These are phyloP conservation scores for Cryptosporidium parvum DNA, from an alignment of 169 alveolate species.

Conservation along the genomic window DNA sequence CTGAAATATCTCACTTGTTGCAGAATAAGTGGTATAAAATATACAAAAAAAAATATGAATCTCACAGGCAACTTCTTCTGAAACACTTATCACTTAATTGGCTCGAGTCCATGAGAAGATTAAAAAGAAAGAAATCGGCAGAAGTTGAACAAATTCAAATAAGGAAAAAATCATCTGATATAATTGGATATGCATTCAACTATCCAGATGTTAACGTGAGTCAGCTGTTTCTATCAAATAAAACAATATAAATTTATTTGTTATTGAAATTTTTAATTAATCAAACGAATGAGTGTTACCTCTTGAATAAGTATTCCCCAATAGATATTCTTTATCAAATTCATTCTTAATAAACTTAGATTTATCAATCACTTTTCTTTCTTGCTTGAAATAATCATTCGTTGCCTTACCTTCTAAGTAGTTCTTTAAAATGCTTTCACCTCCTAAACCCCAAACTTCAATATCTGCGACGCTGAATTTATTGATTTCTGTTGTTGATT, in stretches of 20 bases:
- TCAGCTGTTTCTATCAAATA: constrained; percentile 60
- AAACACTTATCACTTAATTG: constrained; percentile 44
- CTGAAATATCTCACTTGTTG: constrained; percentile 48
- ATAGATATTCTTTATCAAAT: constrained; percentile 61
- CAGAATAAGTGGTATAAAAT: constrained; percentile 59
- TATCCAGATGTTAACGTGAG: constrained; percentile 67
- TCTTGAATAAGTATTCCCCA: constrained; percentile 52
- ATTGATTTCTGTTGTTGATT: constrained; percentile 46
- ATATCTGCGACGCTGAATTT: constrained; percentile 61
- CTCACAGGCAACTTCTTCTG: constrained; percentile 41
- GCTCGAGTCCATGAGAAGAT: constrained; percentile 61
- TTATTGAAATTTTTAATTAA: neutral
- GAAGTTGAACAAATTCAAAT: constrained; percentile 30
- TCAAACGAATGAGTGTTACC: constrained; percentile 4
- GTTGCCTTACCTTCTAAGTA: constrained; percentile 63
- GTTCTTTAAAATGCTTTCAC: constrained; percentile 14
- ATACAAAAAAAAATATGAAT: constrained; percentile 56
- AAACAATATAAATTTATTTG: neutral
- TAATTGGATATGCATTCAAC: constrained; percentile 72
- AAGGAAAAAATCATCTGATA: constrained; percentile 61
- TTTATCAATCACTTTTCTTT: constrained; percentile 68
- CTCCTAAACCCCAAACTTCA: constrained; percentile 76
- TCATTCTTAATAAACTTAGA: constrained; percentile 63
- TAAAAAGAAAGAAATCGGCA: constrained; percentile 38
- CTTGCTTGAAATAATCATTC: constrained; percentile 44